Conservation (phyloP, 306 rosid species). For the Medicago arabica region DNA sequence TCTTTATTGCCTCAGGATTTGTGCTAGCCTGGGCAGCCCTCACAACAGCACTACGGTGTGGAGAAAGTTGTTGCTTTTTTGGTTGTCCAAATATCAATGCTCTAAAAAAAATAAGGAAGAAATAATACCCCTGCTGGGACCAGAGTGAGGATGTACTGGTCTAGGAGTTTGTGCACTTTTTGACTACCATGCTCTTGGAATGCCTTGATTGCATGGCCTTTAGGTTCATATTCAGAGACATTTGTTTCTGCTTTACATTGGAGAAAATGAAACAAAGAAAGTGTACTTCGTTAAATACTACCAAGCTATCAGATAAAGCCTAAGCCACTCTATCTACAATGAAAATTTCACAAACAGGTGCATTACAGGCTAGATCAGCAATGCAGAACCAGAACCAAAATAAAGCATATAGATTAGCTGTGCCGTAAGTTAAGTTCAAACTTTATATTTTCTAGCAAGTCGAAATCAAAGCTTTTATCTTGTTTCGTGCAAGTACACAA, state of each 20-base stretch:
- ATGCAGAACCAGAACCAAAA: conserved; percentile 27
- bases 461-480: not conserved
- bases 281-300: not conserved
- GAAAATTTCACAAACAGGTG: conserved; percentile 15
- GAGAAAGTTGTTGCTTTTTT: no score
- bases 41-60: no score
- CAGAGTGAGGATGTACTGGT: conserved; percentile 63
- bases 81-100: no score
- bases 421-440: conserved; percentile 11
- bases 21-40: no score
- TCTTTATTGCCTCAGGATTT: no score
- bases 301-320: conserved; percentile 20
- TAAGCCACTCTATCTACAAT: not conserved
- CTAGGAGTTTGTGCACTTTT: conserved; percentile 56
- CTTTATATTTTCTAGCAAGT: not conserved
- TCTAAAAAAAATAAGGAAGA: conserved; percentile 27
- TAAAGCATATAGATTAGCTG: conserved; percentile 1
- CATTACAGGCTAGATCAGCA: not conserved
- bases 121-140: conserved; percentile 60
- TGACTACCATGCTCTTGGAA: conserved; percentile 50
- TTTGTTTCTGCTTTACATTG: conserved; percentile 51
- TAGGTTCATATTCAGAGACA: conserved; percentile 41
- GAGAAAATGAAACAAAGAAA: not conserved
- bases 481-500: not conserved
- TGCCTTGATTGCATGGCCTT: conserved; percentile 42